These are phyloP conservation scores for Plectosphaerella cucumerina DNA, from an alignment of 2,329 filamentous ascomycete species.

Conservation along the genomic window DNA sequence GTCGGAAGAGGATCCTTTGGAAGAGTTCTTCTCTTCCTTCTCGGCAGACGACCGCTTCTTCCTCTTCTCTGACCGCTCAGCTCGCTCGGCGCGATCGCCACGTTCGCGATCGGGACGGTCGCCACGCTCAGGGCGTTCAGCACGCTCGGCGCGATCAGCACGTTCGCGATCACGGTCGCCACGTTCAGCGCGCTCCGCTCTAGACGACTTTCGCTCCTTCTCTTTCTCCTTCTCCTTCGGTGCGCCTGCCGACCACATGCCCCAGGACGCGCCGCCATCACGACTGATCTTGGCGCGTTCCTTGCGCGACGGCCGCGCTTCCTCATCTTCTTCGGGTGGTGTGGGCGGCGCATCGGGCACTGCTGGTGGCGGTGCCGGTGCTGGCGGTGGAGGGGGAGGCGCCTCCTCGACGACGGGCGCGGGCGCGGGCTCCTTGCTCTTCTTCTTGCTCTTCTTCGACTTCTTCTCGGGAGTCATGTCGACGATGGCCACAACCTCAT, in stretches of 20 bases:
- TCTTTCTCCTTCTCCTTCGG: conserved; percentile 34
- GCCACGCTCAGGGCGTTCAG: too few relatives aligned
- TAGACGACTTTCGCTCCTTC: conserved; percentile 49
- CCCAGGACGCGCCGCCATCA: conserved; percentile 67
- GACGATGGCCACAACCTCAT: conserved; percentile 46
- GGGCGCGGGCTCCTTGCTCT: conserved; percentile 28
- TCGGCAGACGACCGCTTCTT: conserved; percentile 51
- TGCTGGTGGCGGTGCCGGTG: conserved; percentile 40
- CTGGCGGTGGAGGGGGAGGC: conserved; percentile 17
- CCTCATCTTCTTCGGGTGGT: conserved; percentile 47
- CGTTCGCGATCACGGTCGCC: too few relatives aligned
- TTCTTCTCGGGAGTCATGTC: conserved; percentile 43
- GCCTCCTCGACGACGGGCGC: conserved; percentile 21
- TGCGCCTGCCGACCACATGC: conserved; percentile 61
- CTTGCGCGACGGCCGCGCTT: conserved; percentile 61
- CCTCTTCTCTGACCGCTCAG: conserved; percentile 41
- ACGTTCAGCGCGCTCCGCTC: background rate
- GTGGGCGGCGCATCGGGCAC: conserved; percentile 44
- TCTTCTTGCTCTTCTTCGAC: conserved; percentile 38
- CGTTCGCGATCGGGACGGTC: too few relatives aligned
- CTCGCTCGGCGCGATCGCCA: conserved; percentile 3
- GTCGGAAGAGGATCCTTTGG: conserved; percentile 71
- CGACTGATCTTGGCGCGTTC: conserved; percentile 75
- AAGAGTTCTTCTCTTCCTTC: conserved; percentile 58
- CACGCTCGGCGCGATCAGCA: too few relatives aligned